Evolutionary conservation across 257 asterid genomes (phyloP).

Genomic region (Cruciata laevipes): DNA sequence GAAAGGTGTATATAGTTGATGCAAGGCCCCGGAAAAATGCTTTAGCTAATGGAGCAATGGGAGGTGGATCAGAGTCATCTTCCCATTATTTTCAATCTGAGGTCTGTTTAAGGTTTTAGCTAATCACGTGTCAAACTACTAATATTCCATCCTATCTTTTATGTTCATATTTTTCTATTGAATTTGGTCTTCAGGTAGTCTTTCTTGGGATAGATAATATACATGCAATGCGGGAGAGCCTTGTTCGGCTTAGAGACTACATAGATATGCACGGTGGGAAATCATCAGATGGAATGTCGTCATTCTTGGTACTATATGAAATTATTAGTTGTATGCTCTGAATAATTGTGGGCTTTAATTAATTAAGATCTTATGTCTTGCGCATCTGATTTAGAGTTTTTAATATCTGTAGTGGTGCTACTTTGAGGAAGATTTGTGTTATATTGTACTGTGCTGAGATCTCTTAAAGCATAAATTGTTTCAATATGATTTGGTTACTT

Average conservation of each 20-base stretch:
- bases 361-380: not conserved
- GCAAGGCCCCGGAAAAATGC: slow-evolving; percentile 99
- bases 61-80: slow-evolving; percentile 99
- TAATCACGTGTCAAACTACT: not conserved
- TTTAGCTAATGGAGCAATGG: slow-evolving; percentile 99
- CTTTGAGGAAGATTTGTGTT: slow-evolving; percentile 1
- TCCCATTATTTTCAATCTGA: slow-evolving; percentile 90
- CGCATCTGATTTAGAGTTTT: slow-evolving; percentile 2
- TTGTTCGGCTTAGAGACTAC: slow-evolving; percentile 83
- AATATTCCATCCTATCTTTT: not conserved
- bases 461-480: not conserved
- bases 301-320: slow-evolving; percentile 61
- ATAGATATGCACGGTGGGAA: slow-evolving; percentile 91
- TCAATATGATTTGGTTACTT: not conserved
- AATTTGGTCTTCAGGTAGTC: slow-evolving; percentile 52
- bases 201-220: slow-evolving; percentile 97
- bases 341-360: not conserved
- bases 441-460: not conserved
- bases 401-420: not conserved
- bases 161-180: slow-evolving; percentile 16
- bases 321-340: slow-evolving; percentile 5
- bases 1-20: slow-evolving; percentile 96
- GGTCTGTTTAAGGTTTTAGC: slow-evolving; percentile 45
- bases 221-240: slow-evolving; percentile 97
- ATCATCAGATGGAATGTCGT: slow-evolving; percentile 95